phyloP scores from a whole-genome alignment of 352 stramenopile genomes.

The Phytopythium montanum region DNA sequence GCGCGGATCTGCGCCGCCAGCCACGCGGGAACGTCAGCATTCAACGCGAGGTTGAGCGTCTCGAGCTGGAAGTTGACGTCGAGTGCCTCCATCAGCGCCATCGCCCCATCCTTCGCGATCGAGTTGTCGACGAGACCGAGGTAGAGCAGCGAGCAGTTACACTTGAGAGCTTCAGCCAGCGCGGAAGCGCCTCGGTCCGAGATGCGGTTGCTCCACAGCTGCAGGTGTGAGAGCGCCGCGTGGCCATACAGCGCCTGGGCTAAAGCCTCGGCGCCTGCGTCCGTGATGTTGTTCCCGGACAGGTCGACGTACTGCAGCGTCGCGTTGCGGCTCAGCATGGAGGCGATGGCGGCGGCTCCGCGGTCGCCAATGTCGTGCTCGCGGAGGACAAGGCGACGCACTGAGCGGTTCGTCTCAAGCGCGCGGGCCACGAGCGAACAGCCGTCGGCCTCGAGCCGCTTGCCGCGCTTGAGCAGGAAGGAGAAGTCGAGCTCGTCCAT shows the following conservation, averaged over 20 bases:
- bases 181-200: conserved; percentile 39
- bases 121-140: conserved; percentile 58
- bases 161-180: conserved; percentile 55
- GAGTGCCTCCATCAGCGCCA: conserved; percentile 52
- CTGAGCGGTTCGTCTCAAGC: conserved; percentile 54
- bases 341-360: conserved; percentile 53
- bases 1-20: conserved; percentile 44
- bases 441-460: conserved; percentile 43
- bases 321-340: conserved; percentile 68
- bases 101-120: conserved; percentile 39
- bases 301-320: conserved; percentile 69
- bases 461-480: conserved; percentile 47
- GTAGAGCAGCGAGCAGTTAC: conserved; percentile 60
- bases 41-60: conserved; percentile 53
- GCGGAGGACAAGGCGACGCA: conserved; percentile 57
- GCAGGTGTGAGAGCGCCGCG: conserved; percentile 56
- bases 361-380: conserved; percentile 70
- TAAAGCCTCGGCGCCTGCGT: conserved; percentile 49
- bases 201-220: conserved; percentile 61
- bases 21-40: conserved; percentile 32
- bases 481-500: conserved; percentile 72
- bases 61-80: conserved; percentile 67
- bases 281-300: conserved; percentile 65
- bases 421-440: conserved; percentile 63
- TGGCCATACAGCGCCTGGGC: conserved; percentile 71